Base-by-base conservation (phyloP, 768 basidiomycete genomes). In the Termitomyces bulborhizus region DNA sequence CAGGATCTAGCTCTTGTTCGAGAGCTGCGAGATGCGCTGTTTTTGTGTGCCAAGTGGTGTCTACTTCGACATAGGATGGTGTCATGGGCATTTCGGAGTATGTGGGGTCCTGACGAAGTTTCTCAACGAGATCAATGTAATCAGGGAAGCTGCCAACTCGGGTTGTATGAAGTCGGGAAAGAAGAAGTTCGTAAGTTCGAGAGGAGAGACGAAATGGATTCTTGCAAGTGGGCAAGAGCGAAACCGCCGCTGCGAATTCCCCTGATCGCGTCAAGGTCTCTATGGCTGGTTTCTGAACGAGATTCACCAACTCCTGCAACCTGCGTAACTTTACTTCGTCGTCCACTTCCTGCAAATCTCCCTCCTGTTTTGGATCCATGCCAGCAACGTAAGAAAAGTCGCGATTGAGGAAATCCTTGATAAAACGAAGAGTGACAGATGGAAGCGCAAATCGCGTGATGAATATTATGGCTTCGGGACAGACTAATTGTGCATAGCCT, bases 401-500 rank as follows among this genome's bases (percentile, higher is more conserved):
- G 24, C 63, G 63, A 18, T 52, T 49, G 49, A 71, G 68, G 31
- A 73, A 65, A 29, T 74, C 66, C 8, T 68, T 53, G 34, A 86
- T 55, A 60, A 83, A 83, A 6, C 56, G 57, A 44, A 64, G 56
- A 54, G 69, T 68, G 42, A 70, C 60, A 1, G 67, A 58, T 3
- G 69, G 68, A 5, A 65, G 54, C 2, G 77, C 71, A 63, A 75
- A 79, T 21, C 76, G 76, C 39, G 78, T 67, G 18, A 86, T 64
- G 4, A 67, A 65, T 1, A 73, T 69, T 32, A 81, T 55, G 48
- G 69, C 60, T 7, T 60, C 57, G 4, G 31, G 39, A 31, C 51
- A 51, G 18, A 75, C 51, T 1, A 55, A 41, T 11, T 57, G 39
- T 3, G 56, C 56, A 55, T 73, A 77, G 4, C 78, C 78, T 60